Evolutionary conservation across 192 early-diverging fungal species (phyloP).

Genomic region (Linnemannia hyalina): DNA sequence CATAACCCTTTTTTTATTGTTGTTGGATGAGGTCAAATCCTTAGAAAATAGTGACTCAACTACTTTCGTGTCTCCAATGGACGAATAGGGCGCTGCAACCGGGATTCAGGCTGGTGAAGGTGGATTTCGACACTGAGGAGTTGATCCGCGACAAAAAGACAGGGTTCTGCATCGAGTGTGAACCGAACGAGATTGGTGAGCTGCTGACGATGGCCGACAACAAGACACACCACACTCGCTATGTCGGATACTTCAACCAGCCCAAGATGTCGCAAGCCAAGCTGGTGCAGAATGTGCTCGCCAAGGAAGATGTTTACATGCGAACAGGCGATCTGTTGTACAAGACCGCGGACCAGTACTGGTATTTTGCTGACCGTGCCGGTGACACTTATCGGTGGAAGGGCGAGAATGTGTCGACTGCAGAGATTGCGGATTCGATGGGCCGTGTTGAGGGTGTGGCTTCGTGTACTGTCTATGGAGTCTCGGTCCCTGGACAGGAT

Average conservation of each 20-base stretch:
- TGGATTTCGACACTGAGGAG: constrained; percentile 69
- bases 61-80: not conserved
- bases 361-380: constrained; percentile 76
- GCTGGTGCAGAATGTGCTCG: constrained; percentile 65
- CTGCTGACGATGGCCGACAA: constrained; percentile 40
- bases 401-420: constrained; percentile 69
- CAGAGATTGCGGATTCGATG: constrained; percentile 73
- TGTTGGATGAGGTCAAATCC: not conserved
- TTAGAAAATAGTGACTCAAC: not conserved
- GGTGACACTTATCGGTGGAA: constrained; percentile 85
- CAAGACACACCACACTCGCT: constrained; percentile 49
- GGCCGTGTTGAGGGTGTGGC: constrained; percentile 62
- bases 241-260: constrained; percentile 66
- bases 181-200: constrained; percentile 69
- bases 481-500: constrained; percentile 67
- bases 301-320: constrained; percentile 70
- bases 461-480: constrained; percentile 77
- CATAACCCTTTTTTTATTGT: not conserved
- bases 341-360: constrained; percentile 62
- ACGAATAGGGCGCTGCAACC: constrained; percentile 26
- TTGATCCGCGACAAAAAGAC: constrained; percentile 62
- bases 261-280: constrained; percentile 63
- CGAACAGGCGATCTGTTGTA: constrained; percentile 74
- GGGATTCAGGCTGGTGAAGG: constrained; percentile 63
- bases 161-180: constrained; percentile 65